These are phyloP conservation scores for Thielaviopsis ethacetica DNA, from an alignment of 2,329 filamentous ascomycete species.

Conservation along the genomic window DNA sequence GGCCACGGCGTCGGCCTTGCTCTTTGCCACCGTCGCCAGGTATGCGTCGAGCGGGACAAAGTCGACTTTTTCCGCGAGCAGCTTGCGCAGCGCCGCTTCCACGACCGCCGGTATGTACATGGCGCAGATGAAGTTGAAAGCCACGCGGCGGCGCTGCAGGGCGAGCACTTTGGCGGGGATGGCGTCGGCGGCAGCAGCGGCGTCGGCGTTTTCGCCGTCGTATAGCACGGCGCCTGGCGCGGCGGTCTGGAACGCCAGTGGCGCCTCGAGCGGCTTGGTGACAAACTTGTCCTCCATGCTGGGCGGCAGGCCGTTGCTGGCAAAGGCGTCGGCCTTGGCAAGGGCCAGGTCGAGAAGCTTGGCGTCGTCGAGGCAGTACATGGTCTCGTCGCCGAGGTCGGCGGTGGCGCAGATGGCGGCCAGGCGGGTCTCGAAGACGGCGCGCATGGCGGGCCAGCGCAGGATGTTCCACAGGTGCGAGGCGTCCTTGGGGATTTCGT, in stretches of 20 bases:
- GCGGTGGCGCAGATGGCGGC: slow-evolving; percentile 62
- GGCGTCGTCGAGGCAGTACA: slow-evolving; percentile 63
- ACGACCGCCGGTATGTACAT: slow-evolving; percentile 39
- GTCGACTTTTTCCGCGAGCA: slow-evolving; percentile 33
- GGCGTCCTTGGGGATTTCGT: slow-evolving; percentile 37
- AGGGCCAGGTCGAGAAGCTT: slow-evolving; percentile 54
- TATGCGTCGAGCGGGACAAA: slow-evolving; percentile 59
- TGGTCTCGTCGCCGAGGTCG: slow-evolving; percentile 65
- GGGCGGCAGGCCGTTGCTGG: slow-evolving; percentile 46
- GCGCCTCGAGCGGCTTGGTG: slow-evolving; percentile 55
- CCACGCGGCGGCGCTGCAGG: slow-evolving; percentile 48
- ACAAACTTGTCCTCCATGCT: slow-evolving; percentile 83
- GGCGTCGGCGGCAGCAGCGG: background rate
- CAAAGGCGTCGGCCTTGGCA: slow-evolving; percentile 55
- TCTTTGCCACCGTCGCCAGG: slow-evolving; percentile 44
- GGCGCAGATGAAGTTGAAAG: slow-evolving; percentile 47
- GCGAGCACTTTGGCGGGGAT: slow-evolving; percentile 28
- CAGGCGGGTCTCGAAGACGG: slow-evolving; percentile 48
- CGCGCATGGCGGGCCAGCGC: slow-evolving; percentile 28
- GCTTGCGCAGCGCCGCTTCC: slow-evolving; percentile 24
- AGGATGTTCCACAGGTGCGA: slow-evolving; percentile 44
- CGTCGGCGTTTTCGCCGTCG: background rate
- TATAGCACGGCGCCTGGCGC: slow-evolving; percentile 12
- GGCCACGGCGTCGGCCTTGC: slow-evolving; percentile 56
- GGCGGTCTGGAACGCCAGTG: slow-evolving; percentile 51